Evolutionary conservation across 2,329 filamentous ascomycete genomes (phyloP), one percentile per base, ranked within the genome.

Genomic region (Diaporthe helianthi): DNA sequence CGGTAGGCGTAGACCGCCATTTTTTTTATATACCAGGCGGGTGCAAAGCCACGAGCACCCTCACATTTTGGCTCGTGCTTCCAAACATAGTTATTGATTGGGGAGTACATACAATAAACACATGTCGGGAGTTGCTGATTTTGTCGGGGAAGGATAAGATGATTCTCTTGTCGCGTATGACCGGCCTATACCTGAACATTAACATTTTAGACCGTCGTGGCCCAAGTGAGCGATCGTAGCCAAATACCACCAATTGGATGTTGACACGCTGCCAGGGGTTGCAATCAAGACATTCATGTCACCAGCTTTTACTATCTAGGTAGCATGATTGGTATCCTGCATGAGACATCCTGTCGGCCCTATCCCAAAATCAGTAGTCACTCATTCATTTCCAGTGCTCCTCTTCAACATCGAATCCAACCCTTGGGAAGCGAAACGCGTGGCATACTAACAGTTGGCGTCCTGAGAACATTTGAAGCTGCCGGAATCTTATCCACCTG

Each of bases 101-200:
- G 58, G n/a, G 24, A 49, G 58, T 36, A 24, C 24, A 63, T 36
- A 36, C n/a, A 49, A 63, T 36, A 36, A 15, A 49, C 49, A 15
- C 41, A 61, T 47, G 41, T 47, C 1, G 24, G 12, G 19, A 22
- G n/a, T 6, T 49, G 29, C n/a, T 5, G 13, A 7, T 63, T 26
- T 22, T 19, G 10, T 24, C 36, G 33, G 3, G 29, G 4, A 49
- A 49, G 17, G n/a, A 49, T 19, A 19, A n/a, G 2, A 7, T 2
- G 26, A 2, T 19, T 6, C 2, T 41, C n/a, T 24, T 49, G 3
- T 36, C 15, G 6, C 7, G 58, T n/a, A 63, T 24, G 15, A 12
- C 33, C 29, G 44, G 29, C 4, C n/a, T n/a, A 33, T 2, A 24
- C 4, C 2, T 33, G n/a, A 3, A 31, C n/a, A n/a, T n/a, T 24